Evolutionary conservation across 1,284 basidiomycete species (phyloP).

Genomic region (Schizopora paradoxa): DNA sequence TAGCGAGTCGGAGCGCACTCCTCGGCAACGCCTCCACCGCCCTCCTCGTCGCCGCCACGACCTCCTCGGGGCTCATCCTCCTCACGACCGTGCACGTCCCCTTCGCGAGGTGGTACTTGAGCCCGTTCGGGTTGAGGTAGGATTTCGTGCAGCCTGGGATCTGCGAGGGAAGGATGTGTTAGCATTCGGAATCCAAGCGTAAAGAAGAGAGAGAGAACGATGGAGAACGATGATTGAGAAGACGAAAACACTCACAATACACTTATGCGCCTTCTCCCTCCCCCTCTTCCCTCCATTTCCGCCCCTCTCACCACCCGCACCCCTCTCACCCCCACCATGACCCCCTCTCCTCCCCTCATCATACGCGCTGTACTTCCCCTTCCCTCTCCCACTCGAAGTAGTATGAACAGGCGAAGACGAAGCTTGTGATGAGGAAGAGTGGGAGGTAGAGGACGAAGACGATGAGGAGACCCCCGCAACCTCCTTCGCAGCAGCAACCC

Average conservation of each 20-base stretch:
- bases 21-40: too few species aligned
- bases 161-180: conserved; percentile 6
- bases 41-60: too few species aligned
- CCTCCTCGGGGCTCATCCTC: too few species aligned
- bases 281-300: conserved; percentile 5
- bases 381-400: not conserved
- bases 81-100: conserved; percentile 46
- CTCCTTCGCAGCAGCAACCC: not conserved
- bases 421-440: not conserved
- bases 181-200: too few species aligned
- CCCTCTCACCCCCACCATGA: conserved; percentile 1
- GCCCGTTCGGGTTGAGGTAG: conserved; percentile 58
- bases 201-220: not conserved
- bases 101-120: conserved; percentile 59
- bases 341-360: conserved; percentile 2
- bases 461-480: conserved; percentile 18
- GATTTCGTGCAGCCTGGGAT: conserved; percentile 34
- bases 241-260: conserved; percentile 29
- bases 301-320: not conserved
- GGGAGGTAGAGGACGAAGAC: conserved; percentile 17
- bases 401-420: not conserved
- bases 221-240: not conserved
- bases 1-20: too few species aligned
- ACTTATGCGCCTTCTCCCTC: conserved; percentile 32
- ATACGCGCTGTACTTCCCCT: not conserved